phyloP scores from a whole-genome alignment of 805 yeast species.

The Candida hispaniensis region DNA sequence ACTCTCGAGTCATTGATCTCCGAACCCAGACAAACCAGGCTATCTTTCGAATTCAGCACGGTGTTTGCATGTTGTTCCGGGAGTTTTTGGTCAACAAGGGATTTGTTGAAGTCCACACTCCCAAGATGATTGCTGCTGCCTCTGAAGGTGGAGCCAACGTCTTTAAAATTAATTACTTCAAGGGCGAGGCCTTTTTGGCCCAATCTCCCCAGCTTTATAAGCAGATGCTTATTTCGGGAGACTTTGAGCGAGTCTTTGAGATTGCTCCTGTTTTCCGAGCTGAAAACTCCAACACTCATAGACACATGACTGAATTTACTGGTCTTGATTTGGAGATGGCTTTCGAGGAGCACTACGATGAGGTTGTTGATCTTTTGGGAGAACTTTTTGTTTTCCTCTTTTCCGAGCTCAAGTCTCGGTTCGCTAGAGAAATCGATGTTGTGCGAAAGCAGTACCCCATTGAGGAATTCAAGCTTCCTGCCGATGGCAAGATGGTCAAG shows the following conservation, averaged over 20 bases:
- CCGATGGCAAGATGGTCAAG: conserved; percentile 86
- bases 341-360: conserved; percentile 96
- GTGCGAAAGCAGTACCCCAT: conserved; percentile 95
- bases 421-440: conserved; percentile 69
- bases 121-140: conserved; percentile 89
- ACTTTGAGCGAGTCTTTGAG: conserved; percentile 92
- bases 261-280: conserved; percentile 98
- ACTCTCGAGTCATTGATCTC: conserved; percentile 88
- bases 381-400: conserved; percentile 84
- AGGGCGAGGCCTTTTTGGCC: conserved; percentile 84
- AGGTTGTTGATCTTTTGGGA: conserved; percentile 51
- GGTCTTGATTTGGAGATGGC: conserved; percentile 98
- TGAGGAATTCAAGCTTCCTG: conserved; percentile 92
- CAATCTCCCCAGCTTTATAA: conserved; percentile 98
- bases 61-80: conserved; percentile 77
- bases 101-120: conserved; percentile 91
- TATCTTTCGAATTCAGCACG: conserved; percentile 86
- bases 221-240: conserved; percentile 96
- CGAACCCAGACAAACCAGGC: conserved; percentile 98
- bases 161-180: conserved; percentile 87
- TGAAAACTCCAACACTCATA: conserved; percentile 96
- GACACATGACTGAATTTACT: conserved; percentile 97
- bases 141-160: conserved; percentile 98
- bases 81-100: conserved; percentile 61
- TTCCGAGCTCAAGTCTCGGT: conserved; percentile 69